These are phyloP conservation scores for Amanita thiersii DNA, from an alignment of 768 basidiomycete species.

Conservation along the genomic window DNA sequence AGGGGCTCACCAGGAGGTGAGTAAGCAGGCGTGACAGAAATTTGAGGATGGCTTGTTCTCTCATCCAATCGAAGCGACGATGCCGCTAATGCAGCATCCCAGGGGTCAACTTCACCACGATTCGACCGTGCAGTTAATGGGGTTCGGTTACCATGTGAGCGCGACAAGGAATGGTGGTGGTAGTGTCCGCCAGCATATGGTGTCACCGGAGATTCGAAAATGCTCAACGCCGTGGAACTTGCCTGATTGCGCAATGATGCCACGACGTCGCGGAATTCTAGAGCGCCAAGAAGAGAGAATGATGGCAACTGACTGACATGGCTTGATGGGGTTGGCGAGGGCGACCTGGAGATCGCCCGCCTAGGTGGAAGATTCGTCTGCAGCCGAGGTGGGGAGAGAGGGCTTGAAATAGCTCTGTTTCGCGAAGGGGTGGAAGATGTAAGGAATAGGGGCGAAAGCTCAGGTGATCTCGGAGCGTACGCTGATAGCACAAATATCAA, in stretches of 20 bases:
- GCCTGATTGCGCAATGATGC: slow-evolving; percentile 69
- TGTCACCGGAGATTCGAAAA: slow-evolving; percentile 59
- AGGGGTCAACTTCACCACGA: slow-evolving; percentile 21
- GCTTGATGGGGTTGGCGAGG: slow-evolving; percentile 37
- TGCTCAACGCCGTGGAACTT: slow-evolving; percentile 43
- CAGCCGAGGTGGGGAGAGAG: slow-evolving; percentile 23
- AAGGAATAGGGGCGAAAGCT: slow-evolving; percentile 19
- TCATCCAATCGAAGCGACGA: slow-evolving; percentile 34
- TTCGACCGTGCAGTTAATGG: neutral
- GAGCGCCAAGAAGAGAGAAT: slow-evolving; percentile 88
- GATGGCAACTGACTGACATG: slow-evolving; percentile 56
- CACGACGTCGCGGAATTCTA: slow-evolving; percentile 93
- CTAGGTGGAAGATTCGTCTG: slow-evolving; percentile 30
- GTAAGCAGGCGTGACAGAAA: neutral
- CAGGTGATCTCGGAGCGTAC: slow-evolving; percentile 12
- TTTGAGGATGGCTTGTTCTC: slow-evolving; percentile 23
- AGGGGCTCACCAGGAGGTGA: neutral
- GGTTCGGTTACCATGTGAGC: slow-evolving; percentile 17
- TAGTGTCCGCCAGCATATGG: slow-evolving; percentile 77
- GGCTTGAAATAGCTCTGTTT: slow-evolving; percentile 31
- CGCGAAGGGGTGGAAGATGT: slow-evolving; percentile 25
- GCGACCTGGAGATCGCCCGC: slow-evolving; percentile 34
- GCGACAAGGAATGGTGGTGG: slow-evolving; percentile 21
- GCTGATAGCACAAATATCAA: slow-evolving; percentile 7
- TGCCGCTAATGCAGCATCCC: slow-evolving; percentile 39